Evolutionary conservation across 73 alveolate species (phyloP).

Genomic region (Tetrahymena thermophila): DNA sequence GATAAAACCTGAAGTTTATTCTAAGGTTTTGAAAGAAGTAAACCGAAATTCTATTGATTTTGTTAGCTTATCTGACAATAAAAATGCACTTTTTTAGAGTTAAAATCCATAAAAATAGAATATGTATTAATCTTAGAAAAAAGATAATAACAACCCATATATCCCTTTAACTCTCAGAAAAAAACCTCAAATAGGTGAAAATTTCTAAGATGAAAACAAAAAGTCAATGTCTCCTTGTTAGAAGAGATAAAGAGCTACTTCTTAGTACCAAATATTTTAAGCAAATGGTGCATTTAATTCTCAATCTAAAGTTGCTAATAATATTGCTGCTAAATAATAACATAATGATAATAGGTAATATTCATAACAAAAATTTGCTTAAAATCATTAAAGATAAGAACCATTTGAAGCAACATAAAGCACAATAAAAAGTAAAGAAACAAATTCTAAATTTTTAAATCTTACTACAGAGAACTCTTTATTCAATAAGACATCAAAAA

Average conservation of each 20-base stretch:
- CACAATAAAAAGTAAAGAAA: not conserved
- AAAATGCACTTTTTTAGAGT: not conserved
- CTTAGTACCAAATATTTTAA: not conserved
- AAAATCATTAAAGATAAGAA: not conserved
- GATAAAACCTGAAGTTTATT: not conserved
- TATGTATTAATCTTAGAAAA: not conserved
- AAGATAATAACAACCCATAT: not conserved
- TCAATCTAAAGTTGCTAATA: not conserved
- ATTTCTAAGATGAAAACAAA: not conserved
- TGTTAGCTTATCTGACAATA: not conserved
- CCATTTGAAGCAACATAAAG: not conserved
- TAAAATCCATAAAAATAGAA: not conserved
- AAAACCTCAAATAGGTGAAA: not conserved
- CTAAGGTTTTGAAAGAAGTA: not conserved
- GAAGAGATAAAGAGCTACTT: not conserved
- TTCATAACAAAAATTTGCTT: not conserved
- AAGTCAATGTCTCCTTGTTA: not conserved
- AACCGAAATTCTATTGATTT: not conserved
- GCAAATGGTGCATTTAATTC: not conserved
- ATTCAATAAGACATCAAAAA: not conserved
- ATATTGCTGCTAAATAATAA: not conserved
- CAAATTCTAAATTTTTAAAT: not conserved
- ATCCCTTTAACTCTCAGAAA: not conserved
- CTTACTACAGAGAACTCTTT: not conserved
- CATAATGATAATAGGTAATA: not conserved